Conservation (phyloP, 2,329 filamentous ascomycete species). For the Anthostomella pinea region DNA sequence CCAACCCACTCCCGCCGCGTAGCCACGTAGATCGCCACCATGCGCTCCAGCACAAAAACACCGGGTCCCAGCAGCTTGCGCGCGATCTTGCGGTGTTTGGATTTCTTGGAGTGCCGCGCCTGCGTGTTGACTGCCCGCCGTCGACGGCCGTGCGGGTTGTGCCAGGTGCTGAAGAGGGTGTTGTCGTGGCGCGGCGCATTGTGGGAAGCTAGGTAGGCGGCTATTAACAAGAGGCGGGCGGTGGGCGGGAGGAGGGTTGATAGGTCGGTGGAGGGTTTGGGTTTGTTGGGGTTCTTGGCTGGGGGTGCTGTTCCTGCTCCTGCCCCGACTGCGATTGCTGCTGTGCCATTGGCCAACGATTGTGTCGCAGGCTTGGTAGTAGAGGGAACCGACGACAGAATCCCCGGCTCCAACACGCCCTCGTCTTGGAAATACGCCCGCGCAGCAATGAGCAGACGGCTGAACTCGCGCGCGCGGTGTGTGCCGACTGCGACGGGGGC, state of each 20-base stretch:
- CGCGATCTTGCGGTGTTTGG: conserved; percentile 68
- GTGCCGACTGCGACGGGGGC: conserved; percentile 73
- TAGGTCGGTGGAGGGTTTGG: conserved; percentile 40
- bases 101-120: conserved; percentile 18
- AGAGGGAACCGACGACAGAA: no score
- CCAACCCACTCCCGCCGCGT: conserved; percentile 56
- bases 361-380: no score
- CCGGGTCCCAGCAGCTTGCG: conserved; percentile 74
- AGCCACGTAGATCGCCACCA: conserved; percentile 74
- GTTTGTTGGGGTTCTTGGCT: conserved; percentile 7
- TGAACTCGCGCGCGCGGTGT: conserved; percentile 75
- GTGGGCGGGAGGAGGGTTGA: conserved; percentile 64
- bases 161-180: conserved; percentile 71
- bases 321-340: no score
- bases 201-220: conserved; percentile 79
- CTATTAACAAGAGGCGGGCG: conserved; percentile 69
- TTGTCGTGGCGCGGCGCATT: conserved; percentile 73
- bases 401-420: conserved; percentile 62
- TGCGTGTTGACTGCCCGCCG: conserved; percentile 43
- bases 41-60: conserved; percentile 72
- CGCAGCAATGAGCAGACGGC: conserved; percentile 72
- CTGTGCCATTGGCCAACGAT: no score
- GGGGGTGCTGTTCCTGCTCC: not conserved
- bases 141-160: conserved; percentile 50
- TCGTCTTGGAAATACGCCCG: conserved; percentile 72